phyloP scores from a whole-genome alignment of 257 asterid genomes.

The Coffea canephora region DNA sequence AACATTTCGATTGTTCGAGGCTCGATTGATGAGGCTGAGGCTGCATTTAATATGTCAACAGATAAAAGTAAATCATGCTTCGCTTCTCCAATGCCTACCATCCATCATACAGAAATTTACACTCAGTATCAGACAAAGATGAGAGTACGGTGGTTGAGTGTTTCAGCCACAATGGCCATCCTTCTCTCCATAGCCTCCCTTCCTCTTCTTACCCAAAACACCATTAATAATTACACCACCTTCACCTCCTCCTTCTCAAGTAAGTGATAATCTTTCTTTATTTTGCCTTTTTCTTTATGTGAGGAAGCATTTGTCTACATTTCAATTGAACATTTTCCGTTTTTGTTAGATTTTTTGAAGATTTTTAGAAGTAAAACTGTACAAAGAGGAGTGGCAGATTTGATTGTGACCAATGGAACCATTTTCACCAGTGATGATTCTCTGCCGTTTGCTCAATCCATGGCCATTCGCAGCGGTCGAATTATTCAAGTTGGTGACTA shows the following conservation, averaged over 20 bases:
- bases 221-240: too few relatives aligned
- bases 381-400: constrained; percentile 41
- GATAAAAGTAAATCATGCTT: too few relatives aligned
- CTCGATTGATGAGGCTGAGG: too few relatives aligned
- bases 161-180: constrained; percentile 11
- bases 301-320: too few relatives aligned
- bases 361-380: neutral
- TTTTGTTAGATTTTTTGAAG: neutral
- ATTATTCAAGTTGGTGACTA: constrained; percentile 56
- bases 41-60: too few relatives aligned
- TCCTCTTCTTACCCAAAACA: constrained; percentile 4
- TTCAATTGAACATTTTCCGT: neutral
- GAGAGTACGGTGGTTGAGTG: constrained; percentile 2
- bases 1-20: too few relatives aligned
- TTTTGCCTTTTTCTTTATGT: neutral
- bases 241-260: neutral
- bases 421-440: constrained; percentile 72
- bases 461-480: constrained; percentile 68
- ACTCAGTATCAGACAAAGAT: neutral
- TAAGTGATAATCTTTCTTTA: neutral
- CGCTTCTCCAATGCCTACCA: too few relatives aligned
- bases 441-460: constrained; percentile 66
- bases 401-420: constrained; percentile 65
- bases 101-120: too few relatives aligned
- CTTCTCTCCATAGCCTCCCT: constrained; percentile 4